A percentile compares a stretch with the other conserved stretches of the same genome.
These are phyloP conservation scores for Amylostereum areolatum DNA, from an alignment of 1,284 basidiomycete genomes.

Conservation along the genomic window DNA sequence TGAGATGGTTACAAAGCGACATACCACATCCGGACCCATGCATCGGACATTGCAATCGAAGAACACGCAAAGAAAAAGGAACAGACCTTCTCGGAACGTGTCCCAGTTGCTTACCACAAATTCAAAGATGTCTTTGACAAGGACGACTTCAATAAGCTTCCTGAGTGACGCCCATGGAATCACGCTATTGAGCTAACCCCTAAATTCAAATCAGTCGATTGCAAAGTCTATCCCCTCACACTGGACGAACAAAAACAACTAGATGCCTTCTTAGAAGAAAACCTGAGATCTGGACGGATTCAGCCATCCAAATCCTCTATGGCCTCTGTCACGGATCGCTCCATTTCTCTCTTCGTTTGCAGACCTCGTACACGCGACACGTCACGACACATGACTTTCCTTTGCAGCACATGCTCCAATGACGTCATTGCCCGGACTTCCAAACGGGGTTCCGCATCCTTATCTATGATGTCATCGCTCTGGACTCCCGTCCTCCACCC, in stretches of 20 bases:
- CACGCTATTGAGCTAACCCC: not conserved
- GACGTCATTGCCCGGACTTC: too few relatives aligned
- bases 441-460: too few relatives aligned
- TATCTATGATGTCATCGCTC: too few relatives aligned
- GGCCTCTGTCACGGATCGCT: too few relatives aligned
- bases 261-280: conserved; percentile 29
- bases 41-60: not conserved
- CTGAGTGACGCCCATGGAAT: not conserved
- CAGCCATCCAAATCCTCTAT: conserved; percentile 27
- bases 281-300: conserved; percentile 30
- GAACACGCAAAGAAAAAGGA: not conserved
- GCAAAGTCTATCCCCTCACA: conserved; percentile 23
- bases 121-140: not conserved
- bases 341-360: too few relatives aligned
- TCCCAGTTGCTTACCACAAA: not conserved
- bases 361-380: too few relatives aligned
- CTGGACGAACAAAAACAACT: conserved; percentile 26
- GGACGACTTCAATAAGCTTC: not conserved
- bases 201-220: not conserved
- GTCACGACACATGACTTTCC: too few relatives aligned
- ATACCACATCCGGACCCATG: not conserved
- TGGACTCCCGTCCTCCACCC: too few relatives aligned
- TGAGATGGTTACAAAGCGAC: not conserved
- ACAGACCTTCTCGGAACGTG: not conserved
- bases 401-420: too few relatives aligned